A percentile compares a stretch with the other conserved stretches of the same genome.
Conservation (phyloP, 306 rosid genomes). For the Trifolium fragiferum region DNA sequence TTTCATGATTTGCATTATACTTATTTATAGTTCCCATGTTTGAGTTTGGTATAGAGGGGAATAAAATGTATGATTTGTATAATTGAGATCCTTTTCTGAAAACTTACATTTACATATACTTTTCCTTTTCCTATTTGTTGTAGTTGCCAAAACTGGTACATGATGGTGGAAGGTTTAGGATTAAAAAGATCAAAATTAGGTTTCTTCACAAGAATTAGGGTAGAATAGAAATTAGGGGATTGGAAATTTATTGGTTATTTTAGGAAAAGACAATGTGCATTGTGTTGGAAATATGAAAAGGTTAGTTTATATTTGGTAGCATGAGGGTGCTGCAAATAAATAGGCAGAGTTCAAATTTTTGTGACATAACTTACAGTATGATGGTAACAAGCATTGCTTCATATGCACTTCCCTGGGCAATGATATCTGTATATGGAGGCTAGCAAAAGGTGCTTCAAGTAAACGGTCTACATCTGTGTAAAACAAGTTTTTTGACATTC, state of each 20-base stretch:
- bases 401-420: constrained; percentile 23
- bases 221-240: constrained; percentile 13
- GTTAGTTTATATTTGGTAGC: constrained; percentile 8
- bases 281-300: neutral
- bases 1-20: neutral
- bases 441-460: neutral
- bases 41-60: neutral
- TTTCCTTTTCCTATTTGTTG: constrained; percentile 1
- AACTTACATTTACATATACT: neutral
- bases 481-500: constrained; percentile 6
- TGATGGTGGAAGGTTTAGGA: constrained; percentile 3
- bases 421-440: constrained; percentile 7
- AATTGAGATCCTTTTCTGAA: constrained; percentile 21
- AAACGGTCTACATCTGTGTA: neutral
- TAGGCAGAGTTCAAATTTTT: neutral
- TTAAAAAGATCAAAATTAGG: neutral
- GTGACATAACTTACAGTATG: neutral
- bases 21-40: constrained; percentile 22
- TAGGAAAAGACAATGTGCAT: constrained; percentile 3
- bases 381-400: constrained; percentile 10
- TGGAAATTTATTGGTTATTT: constrained; percentile 7
- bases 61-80: constrained; percentile 4
- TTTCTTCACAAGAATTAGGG: constrained; percentile 14
- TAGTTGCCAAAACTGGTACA: neutral
- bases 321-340: constrained; percentile 14